Evolutionary conservation across 148 eudicot genomes (phyloP).

Genomic region (Vaccinium darrowii): DNA sequence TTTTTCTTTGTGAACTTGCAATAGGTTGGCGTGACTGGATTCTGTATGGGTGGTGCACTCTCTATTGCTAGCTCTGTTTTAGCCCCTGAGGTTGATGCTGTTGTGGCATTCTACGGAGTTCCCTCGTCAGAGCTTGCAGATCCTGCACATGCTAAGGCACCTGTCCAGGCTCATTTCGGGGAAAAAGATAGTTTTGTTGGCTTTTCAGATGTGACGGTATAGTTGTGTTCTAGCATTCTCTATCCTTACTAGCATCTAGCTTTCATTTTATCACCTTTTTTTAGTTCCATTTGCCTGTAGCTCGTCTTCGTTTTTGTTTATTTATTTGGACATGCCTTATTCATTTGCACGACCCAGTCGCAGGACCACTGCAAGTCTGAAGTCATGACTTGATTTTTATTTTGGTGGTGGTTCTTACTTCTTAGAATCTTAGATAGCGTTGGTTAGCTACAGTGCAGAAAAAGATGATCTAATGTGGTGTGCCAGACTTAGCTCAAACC

Average conservation of each 20-base stretch:
- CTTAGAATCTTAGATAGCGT: neutral
- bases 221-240: neutral
- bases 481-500: neutral
- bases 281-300: neutral
- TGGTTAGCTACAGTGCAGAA: neutral
- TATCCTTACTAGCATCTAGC: neutral
- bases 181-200: conserved; percentile 74
- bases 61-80: conserved; percentile 79
- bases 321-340: neutral
- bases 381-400: neutral
- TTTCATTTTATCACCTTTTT: neutral
- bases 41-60: conserved; percentile 97
- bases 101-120: conserved; percentile 79
- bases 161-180: conserved; percentile 84
- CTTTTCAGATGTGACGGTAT: conserved; percentile 86
- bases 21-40: conserved; percentile 93
- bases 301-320: neutral
- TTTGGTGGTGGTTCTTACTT: neutral
- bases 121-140: conserved; percentile 82
- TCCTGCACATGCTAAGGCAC: conserved; percentile 71
- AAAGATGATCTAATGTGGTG: neutral
- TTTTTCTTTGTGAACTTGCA: neutral
- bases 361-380: neutral
- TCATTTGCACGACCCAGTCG: neutral
- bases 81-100: conserved; percentile 83